Evolutionary conservation across 306 rosid species (phyloP), one percentile per base, ranked within the genome.

Genomic region (Glycine tomentella): DNA sequence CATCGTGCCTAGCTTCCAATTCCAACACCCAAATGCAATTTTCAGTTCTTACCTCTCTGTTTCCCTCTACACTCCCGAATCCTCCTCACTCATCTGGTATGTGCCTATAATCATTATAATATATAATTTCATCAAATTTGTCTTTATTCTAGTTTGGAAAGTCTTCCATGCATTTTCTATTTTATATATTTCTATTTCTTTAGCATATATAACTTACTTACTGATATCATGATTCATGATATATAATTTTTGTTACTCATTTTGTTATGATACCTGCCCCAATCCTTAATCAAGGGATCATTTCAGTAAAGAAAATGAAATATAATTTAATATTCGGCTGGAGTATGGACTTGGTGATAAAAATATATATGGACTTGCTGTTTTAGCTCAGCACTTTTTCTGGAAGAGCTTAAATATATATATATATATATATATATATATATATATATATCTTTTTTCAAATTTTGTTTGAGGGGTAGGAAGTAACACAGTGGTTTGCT

Each of bases 11-110:
- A 25, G 31, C 31, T 56, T 61, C 58, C 67, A 55, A 1, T 56
- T 75, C 34, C 49, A 62, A 69, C 17, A 42, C 46, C 74, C 79
- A 25, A 7, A 16, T 17, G 3, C 72, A 57, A 7, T 45, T 56
- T 76, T 49, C 40, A 64, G 5, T 16, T 50, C 73, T 58, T 45
- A 42, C 46, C 46, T 42, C 57, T 33, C 82, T 66, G 62, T 67
- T 51, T 77, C 53, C 65, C 68, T 64, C 70, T 50, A 15, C 40
- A 51, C 61, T 69, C 17, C 53, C 16, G 16, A 68, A 8, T 73
- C 70, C 7, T 44, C 69, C 25, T 42, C 55, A 42, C 17, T 12
- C 55, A 9, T 58, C 9, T 4, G 69, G 84, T 74, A 44, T 50
- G 67, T 72, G 74, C 31, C 68, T 52, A 31, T 69, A 15, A 10